Percentiles rank a stretch among this genome's conserved stretches.
These are phyloP conservation scores for Boletus pseudo-olivaceus DNA, from an alignment of 768 basidiomycete genomes.

Conservation along the genomic window DNA sequence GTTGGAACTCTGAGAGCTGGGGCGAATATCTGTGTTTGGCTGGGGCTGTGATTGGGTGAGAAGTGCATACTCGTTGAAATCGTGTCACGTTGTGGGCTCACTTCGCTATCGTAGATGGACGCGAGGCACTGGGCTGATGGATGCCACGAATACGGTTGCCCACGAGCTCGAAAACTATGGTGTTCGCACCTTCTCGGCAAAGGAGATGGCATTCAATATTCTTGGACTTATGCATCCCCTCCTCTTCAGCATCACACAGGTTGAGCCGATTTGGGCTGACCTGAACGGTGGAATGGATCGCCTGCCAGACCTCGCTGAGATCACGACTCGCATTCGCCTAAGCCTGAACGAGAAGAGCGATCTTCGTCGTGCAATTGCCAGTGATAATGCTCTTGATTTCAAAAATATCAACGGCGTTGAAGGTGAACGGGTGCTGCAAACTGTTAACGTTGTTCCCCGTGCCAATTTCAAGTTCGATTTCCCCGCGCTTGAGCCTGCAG, in stretches of 20 bases:
- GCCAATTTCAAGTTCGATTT: conserved; percentile 98
- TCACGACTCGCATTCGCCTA: conserved; percentile 82
- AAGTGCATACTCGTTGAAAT: conserved; percentile 8
- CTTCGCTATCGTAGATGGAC: conserved; percentile 66
- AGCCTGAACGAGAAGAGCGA: conserved; percentile 84
- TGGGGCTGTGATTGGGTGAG: conserved; percentile 96
- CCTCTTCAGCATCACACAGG: conserved; percentile 98
- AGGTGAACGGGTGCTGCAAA: conserved; percentile 90
- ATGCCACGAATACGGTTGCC: conserved; percentile 89
- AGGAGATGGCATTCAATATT: conserved; percentile 99
- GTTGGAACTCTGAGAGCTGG: conserved; percentile 98
- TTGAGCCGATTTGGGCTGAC: conserved; percentile 99
- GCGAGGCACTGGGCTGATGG: conserved; percentile 97
- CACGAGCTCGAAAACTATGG: conserved; percentile 91
- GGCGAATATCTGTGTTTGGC: conserved; percentile 98
- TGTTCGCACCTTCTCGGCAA: conserved; percentile 96
- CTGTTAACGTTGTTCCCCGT: conserved; percentile 88
- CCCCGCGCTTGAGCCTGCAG: conserved; percentile 74
- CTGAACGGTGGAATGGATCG: conserved; percentile 98
- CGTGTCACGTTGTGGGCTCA: conserved; percentile 10
- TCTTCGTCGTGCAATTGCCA: conserved; percentile 87
- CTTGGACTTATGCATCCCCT: conserved; percentile 99
- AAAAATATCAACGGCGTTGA: conserved; percentile 85
- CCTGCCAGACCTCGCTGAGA: conserved; percentile 89
- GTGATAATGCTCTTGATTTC: conserved; percentile 96